Conservation (phyloP, 73 alveolate genomes). For the Blepharisma japonicum region DNA sequence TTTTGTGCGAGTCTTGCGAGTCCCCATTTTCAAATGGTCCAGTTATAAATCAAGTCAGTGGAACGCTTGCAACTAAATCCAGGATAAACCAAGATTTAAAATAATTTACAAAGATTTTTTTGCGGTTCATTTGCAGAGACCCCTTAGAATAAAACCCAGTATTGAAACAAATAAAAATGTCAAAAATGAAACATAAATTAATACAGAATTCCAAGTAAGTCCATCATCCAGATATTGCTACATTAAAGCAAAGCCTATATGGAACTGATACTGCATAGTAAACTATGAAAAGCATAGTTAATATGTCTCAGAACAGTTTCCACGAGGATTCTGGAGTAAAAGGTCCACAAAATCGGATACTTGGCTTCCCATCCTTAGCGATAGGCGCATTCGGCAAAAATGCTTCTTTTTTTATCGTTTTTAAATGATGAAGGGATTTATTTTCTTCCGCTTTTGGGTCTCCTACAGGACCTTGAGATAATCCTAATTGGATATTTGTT, state of each 20-base stretch:
- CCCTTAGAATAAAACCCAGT: slow-evolving; percentile 63
- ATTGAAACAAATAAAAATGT: slow-evolving; percentile 47
- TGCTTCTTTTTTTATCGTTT: background rate
- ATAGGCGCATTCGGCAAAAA: too few relatives aligned
- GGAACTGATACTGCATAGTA: slow-evolving; percentile 14
- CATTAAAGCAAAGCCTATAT: slow-evolving; percentile 7
- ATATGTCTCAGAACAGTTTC: too few relatives aligned
- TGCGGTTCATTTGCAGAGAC: slow-evolving; percentile 45
- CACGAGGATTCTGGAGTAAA: too few relatives aligned
- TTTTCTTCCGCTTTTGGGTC: slow-evolving; percentile 26
- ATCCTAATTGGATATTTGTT: background rate
- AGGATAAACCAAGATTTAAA: slow-evolving; percentile 58
- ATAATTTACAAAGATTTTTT: slow-evolving; percentile 35
- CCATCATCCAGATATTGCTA: background rate
- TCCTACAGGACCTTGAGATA: slow-evolving; percentile 23
- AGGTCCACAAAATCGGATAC: too few relatives aligned
- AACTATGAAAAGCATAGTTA: background rate
- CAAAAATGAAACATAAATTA: slow-evolving; percentile 47
- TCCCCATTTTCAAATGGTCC: slow-evolving; percentile 36
- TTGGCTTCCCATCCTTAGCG: too few relatives aligned
- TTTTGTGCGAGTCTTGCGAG: slow-evolving; percentile 4
- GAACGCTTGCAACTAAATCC: slow-evolving; percentile 55
- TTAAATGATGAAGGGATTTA: background rate
- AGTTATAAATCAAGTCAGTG: slow-evolving; percentile 36
- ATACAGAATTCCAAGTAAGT: slow-evolving; percentile 34